These are phyloP conservation scores for Paraglomus brasilianum DNA, from an alignment of 192 early-diverging fungal genomes.

Conservation along the genomic window DNA sequence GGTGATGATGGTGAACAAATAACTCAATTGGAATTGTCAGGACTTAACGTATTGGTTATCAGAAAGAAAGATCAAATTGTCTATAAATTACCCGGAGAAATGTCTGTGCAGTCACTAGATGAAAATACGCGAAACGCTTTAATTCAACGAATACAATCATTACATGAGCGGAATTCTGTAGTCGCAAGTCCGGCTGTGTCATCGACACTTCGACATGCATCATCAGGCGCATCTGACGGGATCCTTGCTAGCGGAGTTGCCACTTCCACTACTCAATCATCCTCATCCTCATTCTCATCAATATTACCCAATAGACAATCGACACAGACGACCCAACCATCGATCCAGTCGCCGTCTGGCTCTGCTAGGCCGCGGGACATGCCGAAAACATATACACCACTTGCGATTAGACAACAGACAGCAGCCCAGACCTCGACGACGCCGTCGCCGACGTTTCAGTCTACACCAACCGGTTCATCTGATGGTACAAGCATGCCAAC, in stretches of 20 bases:
- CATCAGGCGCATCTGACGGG: too few relatives aligned
- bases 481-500: neutral
- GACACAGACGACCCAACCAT: neutral
- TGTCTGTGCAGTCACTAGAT: constrained; percentile 48
- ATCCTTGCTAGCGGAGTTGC: too few relatives aligned
- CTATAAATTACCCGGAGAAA: constrained; percentile 55
- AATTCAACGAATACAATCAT: constrained; percentile 45
- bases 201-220: too few relatives aligned
- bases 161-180: constrained; percentile 36
- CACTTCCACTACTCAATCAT: neutral
- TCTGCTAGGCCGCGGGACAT: too few relatives aligned
- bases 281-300: neutral
- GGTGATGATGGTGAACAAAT: constrained; percentile 36
- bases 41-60: constrained; percentile 43
- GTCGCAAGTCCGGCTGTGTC: neutral
- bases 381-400: too few relatives aligned
- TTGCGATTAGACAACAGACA: too few relatives aligned
- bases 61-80: constrained; percentile 50
- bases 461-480: neutral
- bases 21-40: constrained; percentile 42
- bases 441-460: too few relatives aligned
- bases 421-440: too few relatives aligned
- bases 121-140: constrained; percentile 43
- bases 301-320: neutral
- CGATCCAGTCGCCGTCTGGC: too few relatives aligned